A percentile compares a stretch with the other conserved stretches of the same genome.
phyloP scores from a whole-genome alignment of 306 rosid species.

The Cyamopsis tetragonoloba region DNA sequence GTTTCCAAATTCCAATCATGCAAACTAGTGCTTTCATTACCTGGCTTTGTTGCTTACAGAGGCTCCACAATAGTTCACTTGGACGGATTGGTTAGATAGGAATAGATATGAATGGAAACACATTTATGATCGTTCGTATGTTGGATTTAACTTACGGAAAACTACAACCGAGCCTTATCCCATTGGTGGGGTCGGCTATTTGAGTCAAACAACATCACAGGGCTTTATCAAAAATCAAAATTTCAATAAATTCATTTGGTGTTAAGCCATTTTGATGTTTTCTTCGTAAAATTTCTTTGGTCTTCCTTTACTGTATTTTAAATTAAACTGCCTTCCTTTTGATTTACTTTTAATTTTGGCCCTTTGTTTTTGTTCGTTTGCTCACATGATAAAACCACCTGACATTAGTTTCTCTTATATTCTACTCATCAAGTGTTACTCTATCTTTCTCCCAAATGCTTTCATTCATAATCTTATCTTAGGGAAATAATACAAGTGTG shows the following conservation, averaged over 20 bases:
- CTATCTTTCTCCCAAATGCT: neutral
- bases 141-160: neutral
- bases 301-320: neutral
- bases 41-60: neutral
- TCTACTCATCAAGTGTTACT: constrained; percentile 1
- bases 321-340: neutral
- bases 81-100: constrained; percentile 6
- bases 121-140: constrained; percentile 6
- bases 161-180: neutral
- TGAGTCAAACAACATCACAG: neutral
- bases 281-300: neutral
- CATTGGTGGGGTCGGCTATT: neutral
- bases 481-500: neutral
- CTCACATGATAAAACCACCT: neutral
- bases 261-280: neutral
- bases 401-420: neutral
- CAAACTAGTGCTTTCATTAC: neutral
- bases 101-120: constrained; percentile 15
- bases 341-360: neutral
- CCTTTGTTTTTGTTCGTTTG: neutral
- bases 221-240: neutral
- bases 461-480: neutral
- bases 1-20: constrained; percentile 1
- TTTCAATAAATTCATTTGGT: neutral
- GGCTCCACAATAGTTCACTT: constrained; percentile 4